phyloP scores from a whole-genome alignment of 306 rosid species.

The Delonix regia region DNA sequence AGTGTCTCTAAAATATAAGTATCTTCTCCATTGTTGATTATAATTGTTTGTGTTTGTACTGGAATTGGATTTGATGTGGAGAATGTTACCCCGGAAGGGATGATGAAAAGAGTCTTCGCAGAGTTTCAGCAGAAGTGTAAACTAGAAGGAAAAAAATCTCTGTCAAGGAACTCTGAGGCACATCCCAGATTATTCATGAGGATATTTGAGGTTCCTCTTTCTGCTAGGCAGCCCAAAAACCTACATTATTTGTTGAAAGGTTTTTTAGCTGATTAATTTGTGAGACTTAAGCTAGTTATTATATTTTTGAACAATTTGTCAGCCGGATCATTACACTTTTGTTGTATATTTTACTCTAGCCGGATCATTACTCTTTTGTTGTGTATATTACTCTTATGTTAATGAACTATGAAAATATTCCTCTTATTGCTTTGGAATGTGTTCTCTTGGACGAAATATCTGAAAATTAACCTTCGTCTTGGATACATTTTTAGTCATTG shows the following conservation, averaged over 20 bases:
- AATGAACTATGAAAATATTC: constrained; percentile 17
- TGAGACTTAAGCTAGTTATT: not conserved
- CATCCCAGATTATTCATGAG: constrained; percentile 15
- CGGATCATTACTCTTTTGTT: constrained; percentile 6
- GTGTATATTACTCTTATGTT: not conserved
- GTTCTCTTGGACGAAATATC: not conserved
- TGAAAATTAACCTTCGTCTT: not conserved
- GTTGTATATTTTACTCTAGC: constrained; percentile 13
- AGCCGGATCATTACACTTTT: not conserved
- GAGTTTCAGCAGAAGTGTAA: constrained; percentile 11
- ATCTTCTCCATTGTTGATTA: constrained; percentile 3
- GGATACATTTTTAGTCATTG: not conserved
- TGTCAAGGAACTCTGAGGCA: not conserved
- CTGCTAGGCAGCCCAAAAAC: constrained; percentile 5
- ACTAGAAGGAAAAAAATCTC: not conserved
- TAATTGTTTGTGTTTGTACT: constrained; percentile 16
- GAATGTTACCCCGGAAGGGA: not conserved
- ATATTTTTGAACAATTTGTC: not conserved
- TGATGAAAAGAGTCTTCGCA: constrained; percentile 19
- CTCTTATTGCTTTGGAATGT: not conserved
- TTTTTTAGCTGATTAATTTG: constrained; percentile 29
- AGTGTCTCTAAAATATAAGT: not conserved
- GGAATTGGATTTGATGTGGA: not conserved
- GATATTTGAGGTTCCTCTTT: constrained; percentile 24
- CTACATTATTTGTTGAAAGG: not conserved